phyloP scores from a whole-genome alignment of 129 eudicot genomes.

The Gnaphalium uliginosum region DNA sequence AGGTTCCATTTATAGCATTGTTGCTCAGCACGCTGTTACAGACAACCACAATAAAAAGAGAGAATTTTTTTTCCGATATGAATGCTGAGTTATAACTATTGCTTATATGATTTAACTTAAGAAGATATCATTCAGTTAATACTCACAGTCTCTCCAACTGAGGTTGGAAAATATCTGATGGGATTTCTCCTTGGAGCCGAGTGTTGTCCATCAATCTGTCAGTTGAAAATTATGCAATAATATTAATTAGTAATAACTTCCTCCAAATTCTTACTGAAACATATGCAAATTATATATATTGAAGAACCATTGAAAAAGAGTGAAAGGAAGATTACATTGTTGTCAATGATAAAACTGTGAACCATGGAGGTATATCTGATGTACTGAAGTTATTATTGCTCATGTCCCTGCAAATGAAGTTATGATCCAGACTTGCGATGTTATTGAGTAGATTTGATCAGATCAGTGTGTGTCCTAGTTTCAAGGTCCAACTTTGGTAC shows the following conservation, averaged over 20 bases:
- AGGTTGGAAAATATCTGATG: conserved; percentile 58
- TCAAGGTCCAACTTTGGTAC: too few species aligned
- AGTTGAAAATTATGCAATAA: conserved; percentile 10
- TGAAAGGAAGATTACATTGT: conserved; percentile 68
- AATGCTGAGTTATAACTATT: too few species aligned
- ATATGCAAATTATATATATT: too few species aligned
- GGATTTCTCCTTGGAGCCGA: conserved; percentile 65
- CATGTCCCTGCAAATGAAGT: conserved; percentile 76
- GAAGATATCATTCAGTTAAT: background rate
- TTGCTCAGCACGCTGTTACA: conserved; percentile 59
- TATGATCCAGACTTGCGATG: conserved; percentile 13
- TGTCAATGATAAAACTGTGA: conserved; percentile 62
- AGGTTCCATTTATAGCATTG: conserved; percentile 63
- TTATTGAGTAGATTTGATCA: too few species aligned
- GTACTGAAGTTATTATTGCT: conserved; percentile 78
- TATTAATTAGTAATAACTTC: conserved; percentile 24
- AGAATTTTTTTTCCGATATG: too few species aligned
- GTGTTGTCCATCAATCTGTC: conserved; percentile 69
- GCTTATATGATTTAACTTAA: too few species aligned
- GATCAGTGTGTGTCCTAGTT: too few species aligned
- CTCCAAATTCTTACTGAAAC: conserved; percentile 26
- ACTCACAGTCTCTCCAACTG: conserved; percentile 77
- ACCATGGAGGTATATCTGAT: conserved; percentile 69
- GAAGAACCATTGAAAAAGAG: conserved; percentile 2
- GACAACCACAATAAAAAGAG: conserved; percentile 35